Evolutionary conservation across 495 filamentous ascomycete species (phyloP), one percentile per base, ranked within the genome.

Genomic region (Glutinoglossum americanum): DNA sequence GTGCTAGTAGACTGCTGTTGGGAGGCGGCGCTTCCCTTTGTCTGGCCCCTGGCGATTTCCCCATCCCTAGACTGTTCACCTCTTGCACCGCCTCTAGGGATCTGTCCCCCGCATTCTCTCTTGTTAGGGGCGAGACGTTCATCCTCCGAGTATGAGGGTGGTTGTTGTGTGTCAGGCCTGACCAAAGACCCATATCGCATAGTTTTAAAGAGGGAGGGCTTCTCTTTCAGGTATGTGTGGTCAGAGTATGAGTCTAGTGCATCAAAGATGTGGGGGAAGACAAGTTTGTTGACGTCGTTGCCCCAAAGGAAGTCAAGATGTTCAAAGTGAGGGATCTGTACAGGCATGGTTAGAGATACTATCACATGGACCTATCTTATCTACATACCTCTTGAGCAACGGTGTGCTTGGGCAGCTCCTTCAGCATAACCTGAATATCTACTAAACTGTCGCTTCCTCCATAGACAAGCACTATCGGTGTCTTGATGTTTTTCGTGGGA

Each of bases 251-350:
- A 53, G 11, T 89, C 80, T 3, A 98, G 72, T 0, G 90, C 88
- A 60, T 90, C 80, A 63, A 93, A 88, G 13, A 97, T 86, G 68
- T 94, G 82, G 10, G 79, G 83, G 63, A 94, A 94, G 1, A 97
- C 90, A 41, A 85, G 76, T n/a, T 72, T 71, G 54, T 92, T 75
- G 11, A 93, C 85, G 64, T 95, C 85, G 27, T 77, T 69, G 4
- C 85, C 90, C 92, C 92, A 98, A n/a, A 98, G 72, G 65, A 98
- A 94, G 67, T 98, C 92, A 37, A 98, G 76, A 68, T 98, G 92
- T 64, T 98, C 92, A 65, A 93, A 98, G 60, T 94, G 86, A 4
- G 81, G 77, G 53, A 97, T 83, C 62, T 59, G 28, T 17, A 23
- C 54, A 27, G n/a, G 3, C 15, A 45, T 13, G 13, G 26, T 45